These are phyloP conservation scores for Epicoccum nigrum DNA, from an alignment of 2,329 filamentous ascomycete species.

Conservation along the genomic window DNA sequence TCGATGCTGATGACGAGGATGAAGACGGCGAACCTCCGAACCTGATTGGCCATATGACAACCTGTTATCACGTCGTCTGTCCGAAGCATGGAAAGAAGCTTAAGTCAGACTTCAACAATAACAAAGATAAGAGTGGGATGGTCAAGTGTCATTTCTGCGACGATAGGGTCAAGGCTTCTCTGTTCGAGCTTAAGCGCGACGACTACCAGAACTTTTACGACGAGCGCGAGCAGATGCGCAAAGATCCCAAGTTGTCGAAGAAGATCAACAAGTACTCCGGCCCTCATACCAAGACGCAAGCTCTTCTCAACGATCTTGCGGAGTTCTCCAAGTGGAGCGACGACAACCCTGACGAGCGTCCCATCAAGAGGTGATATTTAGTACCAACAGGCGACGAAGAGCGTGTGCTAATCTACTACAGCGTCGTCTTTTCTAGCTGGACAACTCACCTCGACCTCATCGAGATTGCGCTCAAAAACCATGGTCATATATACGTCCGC, in stretches of 20 bases:
- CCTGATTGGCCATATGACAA: conserved; percentile 77
- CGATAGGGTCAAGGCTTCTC: conserved; percentile 65
- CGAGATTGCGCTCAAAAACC: conserved; percentile 74
- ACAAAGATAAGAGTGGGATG: conserved; percentile 50
- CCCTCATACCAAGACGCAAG: conserved; percentile 90
- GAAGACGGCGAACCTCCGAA: conserved; percentile 62
- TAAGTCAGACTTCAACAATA: conserved; percentile 59
- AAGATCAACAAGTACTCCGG: conserved; percentile 74
- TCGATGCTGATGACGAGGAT: conserved; percentile 44
- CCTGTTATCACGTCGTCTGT: conserved; percentile 88
- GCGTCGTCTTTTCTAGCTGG: conserved; percentile 96
- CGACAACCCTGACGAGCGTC: conserved; percentile 67
- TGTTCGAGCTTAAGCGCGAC: conserved; percentile 71
- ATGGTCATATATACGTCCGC: conserved; percentile 72
- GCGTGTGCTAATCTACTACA: conserved; percentile 17
- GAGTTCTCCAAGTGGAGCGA: conserved; percentile 68
- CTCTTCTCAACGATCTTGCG: conserved; percentile 76
- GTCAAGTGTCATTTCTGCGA: conserved; percentile 74
- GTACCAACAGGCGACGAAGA: neutral
- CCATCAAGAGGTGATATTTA: conserved; percentile 70
- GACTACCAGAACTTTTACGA: conserved; percentile 58
- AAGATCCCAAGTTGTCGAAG: conserved; percentile 62
- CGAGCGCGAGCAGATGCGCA: conserved; percentile 62
- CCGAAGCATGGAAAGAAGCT: conserved; percentile 70
- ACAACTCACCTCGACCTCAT: conserved; percentile 94